Evolutionary conservation across 2,329 filamentous ascomycete species (phyloP), one percentile per base, ranked within the genome.

Genomic region (Ilyonectria sp.): DNA sequence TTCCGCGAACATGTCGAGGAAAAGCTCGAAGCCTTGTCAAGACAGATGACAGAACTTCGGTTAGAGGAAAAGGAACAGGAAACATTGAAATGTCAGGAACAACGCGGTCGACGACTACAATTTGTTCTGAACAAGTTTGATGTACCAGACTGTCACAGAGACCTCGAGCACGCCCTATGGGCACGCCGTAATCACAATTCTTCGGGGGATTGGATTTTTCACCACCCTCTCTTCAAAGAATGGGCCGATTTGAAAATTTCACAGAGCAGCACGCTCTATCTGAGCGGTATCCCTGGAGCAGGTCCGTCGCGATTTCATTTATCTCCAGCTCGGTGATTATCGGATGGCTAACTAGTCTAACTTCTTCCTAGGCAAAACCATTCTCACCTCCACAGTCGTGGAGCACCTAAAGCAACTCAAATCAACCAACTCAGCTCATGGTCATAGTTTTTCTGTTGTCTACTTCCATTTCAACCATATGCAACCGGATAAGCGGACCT

Each of bases 161-260:
- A 0, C 40, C 31, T 2, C 49, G 26, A 1, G 3, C 2, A 0
- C 15, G 15, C 10, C 46, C 40, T 0, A 0, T 65, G 0, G 44
- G 49, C 4, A 2, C 44, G 0, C 8, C 0, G 0, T 43, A 66
- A 0, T 0, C 5, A 2, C 0, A 2, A 0, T 0, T 13, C 8
- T 2, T 60, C 63, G 6, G 65, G 65, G 0, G 15, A 0, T 0
- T 68, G 65, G 55, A 13, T 65, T 1, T 56, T 55, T 0, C 21
- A 62, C 0, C 0, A 66, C 2, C 17, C 53, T 0, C 11, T 0
- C 0, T 55, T 40, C 0, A 1, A 19, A 0, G 0, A 1, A 0
- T 67, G 65, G 65, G 55, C 55, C 1, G 1, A 0, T 2, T 5
- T 11, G 0, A 15, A 4, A 0, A 17, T 26, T 1, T 1, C 9